These are phyloP conservation scores for Parasarocladium wereldwijsianum DNA, from an alignment of 2,329 filamentous ascomycete genomes.

Conservation along the genomic window DNA sequence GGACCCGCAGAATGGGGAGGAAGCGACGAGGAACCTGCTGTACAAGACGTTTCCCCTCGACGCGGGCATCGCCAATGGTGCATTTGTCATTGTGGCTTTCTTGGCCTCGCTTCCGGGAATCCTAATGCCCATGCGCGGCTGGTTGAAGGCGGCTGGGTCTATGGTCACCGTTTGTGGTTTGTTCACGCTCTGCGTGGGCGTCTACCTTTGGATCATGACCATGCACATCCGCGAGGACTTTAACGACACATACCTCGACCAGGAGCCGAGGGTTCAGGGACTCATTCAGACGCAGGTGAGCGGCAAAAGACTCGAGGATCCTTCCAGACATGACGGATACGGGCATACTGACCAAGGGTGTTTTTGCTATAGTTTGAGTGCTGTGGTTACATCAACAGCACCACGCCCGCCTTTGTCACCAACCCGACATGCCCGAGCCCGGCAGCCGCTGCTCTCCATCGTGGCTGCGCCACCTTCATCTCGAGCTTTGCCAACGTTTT, in stretches of 20 bases:
- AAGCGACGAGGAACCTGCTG: constrained; percentile 35
- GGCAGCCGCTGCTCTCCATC: constrained; percentile 52
- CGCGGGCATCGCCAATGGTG: constrained; percentile 59
- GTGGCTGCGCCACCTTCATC: constrained; percentile 55
- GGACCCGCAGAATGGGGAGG: constrained; percentile 25
- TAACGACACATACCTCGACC: constrained; percentile 41
- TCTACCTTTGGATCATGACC: constrained; percentile 60
- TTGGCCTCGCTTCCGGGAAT: constrained; percentile 56
- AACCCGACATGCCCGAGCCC: constrained; percentile 55
- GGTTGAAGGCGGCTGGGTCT: constrained; percentile 57
- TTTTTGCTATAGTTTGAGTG: constrained; percentile 50
- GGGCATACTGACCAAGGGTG: neutral
- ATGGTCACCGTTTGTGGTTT: constrained; percentile 45
- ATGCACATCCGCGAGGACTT: constrained; percentile 52
- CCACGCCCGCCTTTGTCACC: constrained; percentile 55
- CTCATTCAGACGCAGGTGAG: constrained; percentile 56
- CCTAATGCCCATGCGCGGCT: constrained; percentile 48
- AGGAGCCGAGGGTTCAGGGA: constrained; percentile 43
- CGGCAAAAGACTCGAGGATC: constrained; percentile 6
- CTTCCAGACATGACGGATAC: neutral
- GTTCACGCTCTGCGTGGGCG: constrained; percentile 51
- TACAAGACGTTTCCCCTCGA: constrained; percentile 39
- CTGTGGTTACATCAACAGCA: constrained; percentile 66
- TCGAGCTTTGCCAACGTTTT: constrained; percentile 55
- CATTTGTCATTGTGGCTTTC: constrained; percentile 58